Conservation (phyloP, 1,139 yeast species). For the Scheffersomyces cryptocercus region DNA sequence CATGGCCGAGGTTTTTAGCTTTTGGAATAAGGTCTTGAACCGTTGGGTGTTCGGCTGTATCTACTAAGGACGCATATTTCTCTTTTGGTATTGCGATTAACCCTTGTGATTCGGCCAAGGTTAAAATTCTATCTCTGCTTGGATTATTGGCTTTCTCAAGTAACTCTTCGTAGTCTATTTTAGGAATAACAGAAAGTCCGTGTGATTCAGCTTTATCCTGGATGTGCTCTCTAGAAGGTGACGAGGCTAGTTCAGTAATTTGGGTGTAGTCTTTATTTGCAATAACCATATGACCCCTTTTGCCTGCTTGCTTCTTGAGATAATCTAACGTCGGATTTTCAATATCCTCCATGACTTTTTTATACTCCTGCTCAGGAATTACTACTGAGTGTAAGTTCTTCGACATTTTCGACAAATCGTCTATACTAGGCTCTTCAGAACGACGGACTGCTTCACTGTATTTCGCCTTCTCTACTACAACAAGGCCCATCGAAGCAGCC, state of each 20-base stretch:
- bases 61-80: constrained; percentile 3
- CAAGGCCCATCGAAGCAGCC: constrained; percentile 12
- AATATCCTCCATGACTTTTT: constrained; percentile 6
- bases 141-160: constrained; percentile 10
- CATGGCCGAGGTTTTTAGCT: constrained; percentile 6
- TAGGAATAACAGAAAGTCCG: constrained; percentile 20
- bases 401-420: constrained; percentile 9
- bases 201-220: constrained; percentile 30
- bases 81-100: constrained; percentile 4
- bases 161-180: constrained; percentile 12
- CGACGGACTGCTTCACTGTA: constrained; percentile 6
- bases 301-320: constrained; percentile 4
- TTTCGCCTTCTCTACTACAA: constrained; percentile 5
- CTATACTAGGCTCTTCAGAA: constrained; percentile 10
- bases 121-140: constrained; percentile 8
- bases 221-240: constrained; percentile 38
- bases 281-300: constrained; percentile 7
- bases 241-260: constrained; percentile 24
- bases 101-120: constrained; percentile 5
- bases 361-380: constrained; percentile 4
- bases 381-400: constrained; percentile 3
- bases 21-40: constrained; percentile 8
- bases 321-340: constrained; percentile 11
- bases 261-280: constrained; percentile 15
- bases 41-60: constrained; percentile 6